Evolutionary conservation across 2,329 filamentous ascomycete genomes (phyloP).

Genomic region (Aspergillus sp.): DNA sequence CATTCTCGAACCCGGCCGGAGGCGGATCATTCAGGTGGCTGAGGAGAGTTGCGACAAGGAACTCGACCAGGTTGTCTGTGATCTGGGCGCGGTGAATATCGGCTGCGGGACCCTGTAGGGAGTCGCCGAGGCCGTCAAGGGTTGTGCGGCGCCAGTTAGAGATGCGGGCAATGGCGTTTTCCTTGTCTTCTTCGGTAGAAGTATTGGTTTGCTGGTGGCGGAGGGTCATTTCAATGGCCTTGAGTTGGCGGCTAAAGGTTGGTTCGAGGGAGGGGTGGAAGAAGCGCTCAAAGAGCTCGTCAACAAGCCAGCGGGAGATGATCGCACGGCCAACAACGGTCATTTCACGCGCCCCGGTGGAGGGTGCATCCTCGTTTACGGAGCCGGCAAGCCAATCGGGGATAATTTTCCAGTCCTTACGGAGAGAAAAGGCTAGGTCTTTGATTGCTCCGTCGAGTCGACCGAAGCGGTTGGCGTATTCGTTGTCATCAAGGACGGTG

Average conservation of each 20-base stretch:
- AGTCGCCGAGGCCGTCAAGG: slow-evolving; percentile 80
- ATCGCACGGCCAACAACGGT: slow-evolving; percentile 89
- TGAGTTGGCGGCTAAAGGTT: slow-evolving; percentile 75
- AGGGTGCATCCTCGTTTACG: slow-evolving; percentile 82
- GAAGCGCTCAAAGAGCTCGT: slow-evolving; percentile 87
- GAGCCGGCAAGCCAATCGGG: slow-evolving; percentile 79
- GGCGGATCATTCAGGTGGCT: slow-evolving; percentile 77
- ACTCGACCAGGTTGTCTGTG: slow-evolving; percentile 70
- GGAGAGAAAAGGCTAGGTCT: slow-evolving; percentile 92
- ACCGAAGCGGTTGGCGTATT: slow-evolving; percentile 87
- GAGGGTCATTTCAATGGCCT: slow-evolving; percentile 86
- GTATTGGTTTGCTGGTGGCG: slow-evolving; percentile 74
- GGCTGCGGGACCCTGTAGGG: slow-evolving; percentile 68
- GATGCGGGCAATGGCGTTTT: slow-evolving; percentile 83
- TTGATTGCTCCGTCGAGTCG: slow-evolving; percentile 92
- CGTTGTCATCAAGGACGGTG: slow-evolving; percentile 91
- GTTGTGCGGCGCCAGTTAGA: slow-evolving; percentile 94
- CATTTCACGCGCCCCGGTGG: slow-evolving; percentile 95
- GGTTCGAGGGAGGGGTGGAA: slow-evolving; percentile 89
- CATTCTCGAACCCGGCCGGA: slow-evolving; percentile 81
- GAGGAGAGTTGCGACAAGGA: slow-evolving; percentile 70
- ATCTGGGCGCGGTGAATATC: slow-evolving; percentile 70
- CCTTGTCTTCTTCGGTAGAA: slow-evolving; percentile 82
- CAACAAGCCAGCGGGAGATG: slow-evolving; percentile 86
- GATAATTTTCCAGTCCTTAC: slow-evolving; percentile 87